Evolutionary conservation across 2,329 filamentous ascomycete species (phyloP), one percentile per base, ranked within the genome.

Genomic region (Cladosporium sp.): DNA sequence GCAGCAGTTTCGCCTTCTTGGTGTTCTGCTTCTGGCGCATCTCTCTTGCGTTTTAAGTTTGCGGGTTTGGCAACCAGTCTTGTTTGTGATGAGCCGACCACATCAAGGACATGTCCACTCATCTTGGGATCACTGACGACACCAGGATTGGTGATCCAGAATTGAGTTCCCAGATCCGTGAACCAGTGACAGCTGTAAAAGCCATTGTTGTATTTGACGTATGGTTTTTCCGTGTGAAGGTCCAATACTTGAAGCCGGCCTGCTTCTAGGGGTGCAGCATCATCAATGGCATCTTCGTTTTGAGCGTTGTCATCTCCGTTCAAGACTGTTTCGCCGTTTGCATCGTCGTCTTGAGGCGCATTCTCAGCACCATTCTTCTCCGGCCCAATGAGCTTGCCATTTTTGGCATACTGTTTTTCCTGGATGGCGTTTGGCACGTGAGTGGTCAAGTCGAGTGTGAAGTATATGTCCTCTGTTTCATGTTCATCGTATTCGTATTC

Each of bases 151-250:
- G 85, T 18, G 78, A 79, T 1, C 84, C 84, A 74, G 72, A 97
- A 90, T 51, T 96, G 86, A 0, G 93, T 96, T 41, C 94, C 94
- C 52, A 96, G 86, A 67, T 92, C 90, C 68, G 91, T 88, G 12
- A 87, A 86, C 94, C 94, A 98, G 55, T 87, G 81, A 70, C 92
- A 94, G 69, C 87, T 88, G 75, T 93, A 95, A 26, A 96, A 81
- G 68, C 89, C 87, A 34, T 90, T 91, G 66, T 90, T 86, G 78
- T 96, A 96, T 26, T 90, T 90, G 67, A 97, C 84, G 32, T 97
- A 81, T 0, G 94, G 94, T 59, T 91, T 90, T 2, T 80, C 74
- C 1, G 89, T 89, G 77, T 96, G 90, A 3, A 97, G 83, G 32
- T 92, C 92, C n/a, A 95, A 82, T 60, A 97, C 89, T 74, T 97